Evolutionary conservation across 2,329 filamentous ascomycete genomes (phyloP).

Genomic region (Zymoseptoria pseudotritici): DNA sequence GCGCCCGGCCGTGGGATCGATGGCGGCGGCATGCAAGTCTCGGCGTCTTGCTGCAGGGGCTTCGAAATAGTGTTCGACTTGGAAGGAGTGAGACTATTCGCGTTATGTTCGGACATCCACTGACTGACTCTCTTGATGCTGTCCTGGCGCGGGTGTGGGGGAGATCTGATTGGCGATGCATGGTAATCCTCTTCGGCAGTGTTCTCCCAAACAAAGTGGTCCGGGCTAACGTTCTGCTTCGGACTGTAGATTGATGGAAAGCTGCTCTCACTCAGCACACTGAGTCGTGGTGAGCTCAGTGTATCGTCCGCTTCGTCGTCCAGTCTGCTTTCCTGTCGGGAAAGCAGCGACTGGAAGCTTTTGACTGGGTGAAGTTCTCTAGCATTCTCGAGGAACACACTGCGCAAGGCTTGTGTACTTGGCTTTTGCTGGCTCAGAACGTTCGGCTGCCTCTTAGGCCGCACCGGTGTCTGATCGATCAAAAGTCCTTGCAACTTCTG

Average conservation of each 20-base stretch:
- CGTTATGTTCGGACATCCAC: conserved; percentile 29
- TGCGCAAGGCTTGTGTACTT: conserved; percentile 29
- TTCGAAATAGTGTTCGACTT: conserved; percentile 23
- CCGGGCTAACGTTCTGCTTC: conserved; percentile 20
- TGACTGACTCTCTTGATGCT: conserved; percentile 31
- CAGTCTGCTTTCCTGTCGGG: conserved; percentile 22
- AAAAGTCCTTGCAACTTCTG: conserved; percentile 19
- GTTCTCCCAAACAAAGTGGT: conserved; percentile 24
- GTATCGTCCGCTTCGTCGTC: conserved; percentile 22
- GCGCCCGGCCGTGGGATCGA: background rate
- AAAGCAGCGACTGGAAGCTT: conserved; percentile 31
- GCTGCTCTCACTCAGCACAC: conserved; percentile 32
- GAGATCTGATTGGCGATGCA: conserved; percentile 6
- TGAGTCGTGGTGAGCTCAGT: conserved; percentile 29
- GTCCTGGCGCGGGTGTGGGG: conserved; percentile 21
- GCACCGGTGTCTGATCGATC: conserved; percentile 18
- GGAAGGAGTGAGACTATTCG: conserved; percentile 23
- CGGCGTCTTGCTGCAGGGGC: conserved; percentile 9
- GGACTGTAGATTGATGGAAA: conserved; percentile 32
- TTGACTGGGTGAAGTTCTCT: conserved; percentile 26
- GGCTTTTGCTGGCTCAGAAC: conserved; percentile 27
- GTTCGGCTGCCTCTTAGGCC: conserved; percentile 24
- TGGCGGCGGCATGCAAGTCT: conserved; percentile 4
- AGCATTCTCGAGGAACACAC: conserved; percentile 27
- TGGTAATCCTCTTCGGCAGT: conserved; percentile 11